Conservation (phyloP, 345 rosid genomes). For the Crucihimalaya himalaica region DNA sequence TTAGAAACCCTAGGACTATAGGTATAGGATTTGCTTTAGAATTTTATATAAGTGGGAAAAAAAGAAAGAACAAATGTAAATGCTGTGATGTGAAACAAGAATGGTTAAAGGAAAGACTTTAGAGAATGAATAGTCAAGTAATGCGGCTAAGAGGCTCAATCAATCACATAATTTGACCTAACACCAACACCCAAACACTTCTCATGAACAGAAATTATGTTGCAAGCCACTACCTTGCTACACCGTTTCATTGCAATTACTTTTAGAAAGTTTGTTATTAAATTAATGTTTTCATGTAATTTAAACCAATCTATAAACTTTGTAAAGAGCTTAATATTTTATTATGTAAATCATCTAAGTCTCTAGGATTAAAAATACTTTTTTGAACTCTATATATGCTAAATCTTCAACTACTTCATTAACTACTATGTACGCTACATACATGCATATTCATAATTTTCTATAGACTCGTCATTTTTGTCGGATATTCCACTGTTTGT, state of each 20-base stretch:
- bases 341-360: not conserved
- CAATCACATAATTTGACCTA: slow-evolving; percentile 33
- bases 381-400: not conserved
- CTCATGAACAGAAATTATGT: slow-evolving; percentile 39
- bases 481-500: not conserved
- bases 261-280: not conserved
- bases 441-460: not conserved
- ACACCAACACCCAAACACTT: slow-evolving; percentile 29
- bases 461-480: not conserved
- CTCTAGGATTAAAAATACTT: too few relatives aligned
- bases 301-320: not conserved
- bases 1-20: slow-evolving; percentile 34
- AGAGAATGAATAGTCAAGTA: slow-evolving; percentile 43
- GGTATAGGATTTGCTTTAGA: slow-evolving; percentile 18
- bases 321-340: not conserved
- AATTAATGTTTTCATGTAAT: not conserved
- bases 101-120: slow-evolving; percentile 2
- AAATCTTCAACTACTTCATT: not conserved
- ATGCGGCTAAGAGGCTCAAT: slow-evolving; percentile 40
- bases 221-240: slow-evolving; percentile 36
- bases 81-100: slow-evolving; percentile 17
- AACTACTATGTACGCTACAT: not conserved
- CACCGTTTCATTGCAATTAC: slow-evolving; percentile 2
- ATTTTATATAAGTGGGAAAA: not conserved
- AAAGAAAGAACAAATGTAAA: not conserved